Percentiles rank a stretch among this genome's conserved stretches.
Evolutionary conservation across 345 rosid species (phyloP).

Genomic region (Brassica nigra): DNA sequence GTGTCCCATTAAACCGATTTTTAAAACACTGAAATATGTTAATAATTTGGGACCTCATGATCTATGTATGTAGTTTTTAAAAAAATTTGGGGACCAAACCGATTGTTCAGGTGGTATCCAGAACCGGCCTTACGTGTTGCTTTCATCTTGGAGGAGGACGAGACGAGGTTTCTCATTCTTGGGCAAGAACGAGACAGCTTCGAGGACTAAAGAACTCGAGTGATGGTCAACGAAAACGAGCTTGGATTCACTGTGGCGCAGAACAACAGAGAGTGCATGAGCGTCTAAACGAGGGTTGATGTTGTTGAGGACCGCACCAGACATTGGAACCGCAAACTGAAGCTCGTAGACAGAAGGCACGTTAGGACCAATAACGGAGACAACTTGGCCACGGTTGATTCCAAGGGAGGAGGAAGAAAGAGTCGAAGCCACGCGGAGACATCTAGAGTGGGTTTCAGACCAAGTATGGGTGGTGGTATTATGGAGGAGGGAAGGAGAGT

Average conservation of each 20-base stretch:
- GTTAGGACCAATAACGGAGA: slow-evolving; percentile 63
- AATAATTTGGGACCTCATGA: background rate
- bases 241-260: slow-evolving; percentile 57
- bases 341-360: slow-evolving; percentile 64
- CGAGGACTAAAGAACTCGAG: slow-evolving; percentile 38
- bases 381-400: slow-evolving; percentile 49
- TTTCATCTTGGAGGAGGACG: slow-evolving; percentile 45
- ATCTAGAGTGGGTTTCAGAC: slow-evolving; percentile 61
- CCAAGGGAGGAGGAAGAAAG: slow-evolving; percentile 52
- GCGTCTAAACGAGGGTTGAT: slow-evolving; percentile 63
- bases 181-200: slow-evolving; percentile 47
- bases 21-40: background rate
- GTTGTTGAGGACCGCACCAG: slow-evolving; percentile 63
- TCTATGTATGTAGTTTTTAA: background rate
- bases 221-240: slow-evolving; percentile 59
- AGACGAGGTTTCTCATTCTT: slow-evolving; percentile 40
- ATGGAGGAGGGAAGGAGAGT: slow-evolving; percentile 54
- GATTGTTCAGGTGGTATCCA: background rate
- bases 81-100: background rate
- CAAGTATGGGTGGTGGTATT: slow-evolving; percentile 47
- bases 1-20: too few relatives aligned
- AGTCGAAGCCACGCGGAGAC: slow-evolving; percentile 64
- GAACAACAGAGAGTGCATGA: slow-evolving; percentile 46
- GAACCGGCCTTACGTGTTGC: background rate
- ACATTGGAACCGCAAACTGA: slow-evolving; percentile 69